phyloP scores from a whole-genome alignment of 2,329 filamentous ascomycete species.

The Pseudogymnoascus pannorum region DNA sequence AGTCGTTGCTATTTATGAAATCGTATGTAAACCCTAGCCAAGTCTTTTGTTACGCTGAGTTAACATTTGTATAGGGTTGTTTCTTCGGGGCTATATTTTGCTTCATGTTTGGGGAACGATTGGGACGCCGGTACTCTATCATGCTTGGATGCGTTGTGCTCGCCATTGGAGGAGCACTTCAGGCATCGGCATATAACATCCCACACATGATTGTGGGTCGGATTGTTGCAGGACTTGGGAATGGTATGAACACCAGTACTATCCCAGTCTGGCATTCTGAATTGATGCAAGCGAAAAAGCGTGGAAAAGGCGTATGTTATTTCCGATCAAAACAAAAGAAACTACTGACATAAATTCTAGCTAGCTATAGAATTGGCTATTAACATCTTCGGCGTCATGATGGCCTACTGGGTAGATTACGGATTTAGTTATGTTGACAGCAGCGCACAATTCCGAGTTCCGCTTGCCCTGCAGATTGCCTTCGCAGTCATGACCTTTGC shows the following conservation, averaged over 20 bases:
- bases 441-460: slow-evolving; percentile 44
- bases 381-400: slow-evolving; percentile 31
- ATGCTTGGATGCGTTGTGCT: slow-evolving; percentile 37
- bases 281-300: slow-evolving; percentile 33
- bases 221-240: slow-evolving; percentile 39
- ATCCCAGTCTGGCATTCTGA: slow-evolving; percentile 42
- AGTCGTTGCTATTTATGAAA: slow-evolving; percentile 40
- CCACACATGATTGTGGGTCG: slow-evolving; percentile 38
- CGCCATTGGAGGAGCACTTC: slow-evolving; percentile 37
- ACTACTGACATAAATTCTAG: not conserved
- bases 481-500: slow-evolving; percentile 33
- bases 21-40: slow-evolving; percentile 30
- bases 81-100: slow-evolving; percentile 40
- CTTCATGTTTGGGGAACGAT: slow-evolving; percentile 35
- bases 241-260: slow-evolving; percentile 42
- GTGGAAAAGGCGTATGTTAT: slow-evolving; percentile 28
- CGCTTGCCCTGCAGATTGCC: slow-evolving; percentile 37
- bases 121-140: slow-evolving; percentile 37
- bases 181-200: slow-evolving; percentile 34
- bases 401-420: slow-evolving; percentile 32
- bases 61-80: not conserved
- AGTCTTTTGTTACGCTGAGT: not conserved
- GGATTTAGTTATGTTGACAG: slow-evolving; percentile 32
- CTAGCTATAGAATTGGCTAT: slow-evolving; percentile 30
- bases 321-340: not conserved